These are phyloP conservation scores for Pseudocercospora fuligena DNA, from an alignment of 2,329 filamentous ascomycete genomes.

Conservation along the genomic window DNA sequence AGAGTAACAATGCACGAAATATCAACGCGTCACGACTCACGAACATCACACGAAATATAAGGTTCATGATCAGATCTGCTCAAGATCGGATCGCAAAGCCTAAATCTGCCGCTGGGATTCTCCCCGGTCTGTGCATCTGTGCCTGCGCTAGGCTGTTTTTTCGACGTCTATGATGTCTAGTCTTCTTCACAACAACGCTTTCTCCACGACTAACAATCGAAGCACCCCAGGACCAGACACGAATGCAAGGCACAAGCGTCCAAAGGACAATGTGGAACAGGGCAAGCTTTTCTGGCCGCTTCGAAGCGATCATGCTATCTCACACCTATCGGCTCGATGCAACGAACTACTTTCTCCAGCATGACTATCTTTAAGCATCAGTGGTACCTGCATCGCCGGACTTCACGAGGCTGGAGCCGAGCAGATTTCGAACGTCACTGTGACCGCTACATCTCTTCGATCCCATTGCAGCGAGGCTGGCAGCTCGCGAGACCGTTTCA, in stretches of 20 bases:
- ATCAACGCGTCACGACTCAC: slow-evolving; percentile 16
- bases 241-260: background rate
- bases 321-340: too few species aligned
- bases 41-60: slow-evolving; percentile 18
- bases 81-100: slow-evolving; percentile 22
- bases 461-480: background rate
- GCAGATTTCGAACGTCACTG: background rate
- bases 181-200: slow-evolving; percentile 9
- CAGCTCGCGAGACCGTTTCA: background rate
- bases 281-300: too few species aligned
- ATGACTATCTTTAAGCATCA: slow-evolving; percentile 4
- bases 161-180: slow-evolving; percentile 28
- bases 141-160: slow-evolving; percentile 30
- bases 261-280: background rate
- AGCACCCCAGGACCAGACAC: background rate
- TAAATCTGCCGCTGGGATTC: slow-evolving; percentile 8
- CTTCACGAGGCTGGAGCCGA: background rate
- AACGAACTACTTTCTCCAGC: background rate
- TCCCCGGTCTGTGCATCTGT: slow-evolving; percentile 22
- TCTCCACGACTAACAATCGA: slow-evolving; percentile 4
- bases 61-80: slow-evolving; percentile 24
- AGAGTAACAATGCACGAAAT: background rate
- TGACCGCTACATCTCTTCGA: background rate
- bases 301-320: too few species aligned
- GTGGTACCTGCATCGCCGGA: background rate